Evolutionary conservation across 228 moss, liverwort and hornwort species (phyloP).

Genomic region (Sphagnum magellanicum): DNA sequence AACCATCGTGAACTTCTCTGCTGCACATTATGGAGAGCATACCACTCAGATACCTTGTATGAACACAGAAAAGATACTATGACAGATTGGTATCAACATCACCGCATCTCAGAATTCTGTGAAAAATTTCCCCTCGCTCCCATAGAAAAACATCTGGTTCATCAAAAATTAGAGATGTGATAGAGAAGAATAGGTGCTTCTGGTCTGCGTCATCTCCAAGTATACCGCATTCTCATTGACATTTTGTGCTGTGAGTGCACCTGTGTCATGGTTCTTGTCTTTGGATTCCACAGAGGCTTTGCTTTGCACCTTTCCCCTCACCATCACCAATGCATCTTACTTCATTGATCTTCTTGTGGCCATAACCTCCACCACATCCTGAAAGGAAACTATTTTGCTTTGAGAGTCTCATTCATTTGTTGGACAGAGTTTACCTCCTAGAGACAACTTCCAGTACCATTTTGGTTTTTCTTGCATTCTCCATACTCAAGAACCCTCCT

Average conservation of each 20-base stretch:
- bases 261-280: constrained; percentile 15
- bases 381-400: constrained; percentile 16
- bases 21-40: constrained; percentile 63
- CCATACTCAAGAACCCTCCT: too few species aligned
- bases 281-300: constrained; percentile 21
- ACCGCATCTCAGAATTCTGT: background rate
- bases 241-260: constrained; percentile 28
- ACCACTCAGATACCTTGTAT: constrained; percentile 77
- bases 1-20: constrained; percentile 71
- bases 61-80: constrained; percentile 83
- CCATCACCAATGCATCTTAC: constrained; percentile 35
- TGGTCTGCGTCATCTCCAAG: constrained; percentile 61
- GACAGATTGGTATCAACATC: constrained; percentile 36
- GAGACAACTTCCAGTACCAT: too few species aligned
- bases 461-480: too few species aligned
- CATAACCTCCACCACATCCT: background rate
- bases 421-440: constrained; percentile 17
- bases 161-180: too few species aligned
- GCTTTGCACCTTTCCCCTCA: constrained; percentile 58
- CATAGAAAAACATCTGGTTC: too few species aligned
- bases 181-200: background rate
- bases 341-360: background rate
- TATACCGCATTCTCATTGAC: constrained; percentile 45
- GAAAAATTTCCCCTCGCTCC: too few species aligned
- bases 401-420: constrained; percentile 14